These are phyloP conservation scores for Dendrocalamus sinicus DNA, from an alignment of 176 grass and related monocot species.

Conservation along the genomic window DNA sequence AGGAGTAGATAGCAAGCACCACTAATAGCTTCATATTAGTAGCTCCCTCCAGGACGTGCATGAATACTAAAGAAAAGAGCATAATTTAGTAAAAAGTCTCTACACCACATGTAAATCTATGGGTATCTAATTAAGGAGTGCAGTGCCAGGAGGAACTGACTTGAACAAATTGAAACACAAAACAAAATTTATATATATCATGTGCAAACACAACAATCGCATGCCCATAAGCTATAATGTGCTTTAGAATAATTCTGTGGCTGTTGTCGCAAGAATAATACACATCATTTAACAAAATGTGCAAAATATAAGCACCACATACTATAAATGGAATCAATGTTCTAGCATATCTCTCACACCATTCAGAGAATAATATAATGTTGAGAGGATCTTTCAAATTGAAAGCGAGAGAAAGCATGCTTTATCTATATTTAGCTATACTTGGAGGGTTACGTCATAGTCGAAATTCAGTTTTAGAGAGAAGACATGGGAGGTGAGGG, in stretches of 20 bases:
- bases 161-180: neutral
- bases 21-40: no score
- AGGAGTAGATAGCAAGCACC: no score
- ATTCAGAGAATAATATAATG: constrained; percentile 4
- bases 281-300: neutral
- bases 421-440: neutral
- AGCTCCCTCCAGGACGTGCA: no score
- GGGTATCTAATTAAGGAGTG: neutral
- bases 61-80: neutral
- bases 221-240: constrained; percentile 17
- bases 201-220: neutral
- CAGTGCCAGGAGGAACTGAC: neutral
- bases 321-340: neutral
- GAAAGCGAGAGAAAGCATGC: neutral
- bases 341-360: neutral
- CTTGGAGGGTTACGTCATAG: neutral
- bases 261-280: neutral
- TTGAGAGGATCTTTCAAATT: neutral
- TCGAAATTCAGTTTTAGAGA: neutral
- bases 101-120: neutral
- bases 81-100: neutral
- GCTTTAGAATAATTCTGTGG: constrained; percentile 1
- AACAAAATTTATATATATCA: no score
- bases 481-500: no score
- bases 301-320: neutral